Base-by-base conservation (phyloP, 2,329 filamentous ascomycete genomes). In the Venturia oleaginea region DNA sequence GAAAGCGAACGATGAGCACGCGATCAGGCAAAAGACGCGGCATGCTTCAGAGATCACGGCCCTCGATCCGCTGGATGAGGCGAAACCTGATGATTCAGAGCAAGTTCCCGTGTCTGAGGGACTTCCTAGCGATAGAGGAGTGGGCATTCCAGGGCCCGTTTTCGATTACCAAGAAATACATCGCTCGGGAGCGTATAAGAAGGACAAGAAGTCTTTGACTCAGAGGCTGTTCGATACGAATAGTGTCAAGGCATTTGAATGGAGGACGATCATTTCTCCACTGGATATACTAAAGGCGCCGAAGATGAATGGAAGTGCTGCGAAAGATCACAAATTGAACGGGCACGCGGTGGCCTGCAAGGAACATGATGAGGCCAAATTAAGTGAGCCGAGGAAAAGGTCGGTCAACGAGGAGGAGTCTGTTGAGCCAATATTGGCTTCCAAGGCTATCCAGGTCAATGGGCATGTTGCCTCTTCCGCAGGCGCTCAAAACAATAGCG, bases 161-260 rank as follows among this genome's bases (percentile, higher is more conserved):
- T 24, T 61, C 24, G 59, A 40, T 19, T 42, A 61, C 37, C 24
- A 46, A 22, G 42, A 46, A 17, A 40, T 40, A 42, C 59, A 46
- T 37, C 59, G n/a, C 4, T 13, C n/a, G 2, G 17, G 17, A 8
- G 15, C 24, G 2, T 61, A 40, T 17, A 72, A 72, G 59, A 86
- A 82, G 68, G 85, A 88, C 68, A 79, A 79, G 0, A 84, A 84
- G 69, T 86, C 85, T 2, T 84, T 87, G 65, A 82, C 83, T 2
- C 86, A 88, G 68, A 82, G 81, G 66, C 71, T 85, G 0, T 84
- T 82, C 67, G 74, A 76, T 67, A 75, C 72, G 48, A 24, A 38
- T 10, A 54, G 27, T 17, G 27, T 59, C 17, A 61, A 61, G 42
- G 11, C 37, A 7, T 40, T 48, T 27, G 54, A 32, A 15, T 38